Conservation (phyloP, 1,284 basidiomycete species). For the Ustilago cynodontis region DNA sequence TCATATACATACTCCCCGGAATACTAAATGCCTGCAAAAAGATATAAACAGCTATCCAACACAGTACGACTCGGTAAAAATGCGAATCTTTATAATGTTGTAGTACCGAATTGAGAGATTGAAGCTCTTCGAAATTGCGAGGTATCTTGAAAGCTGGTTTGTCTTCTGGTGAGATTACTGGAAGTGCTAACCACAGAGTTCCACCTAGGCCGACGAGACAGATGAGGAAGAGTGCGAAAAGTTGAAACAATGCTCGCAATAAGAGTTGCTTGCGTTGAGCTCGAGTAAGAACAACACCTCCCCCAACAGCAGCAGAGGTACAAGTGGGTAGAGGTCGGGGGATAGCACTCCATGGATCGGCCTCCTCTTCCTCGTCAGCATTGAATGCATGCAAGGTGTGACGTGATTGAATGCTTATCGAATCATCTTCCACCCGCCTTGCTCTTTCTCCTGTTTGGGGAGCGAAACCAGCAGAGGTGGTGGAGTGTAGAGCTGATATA, state of each 20-base stretch:
- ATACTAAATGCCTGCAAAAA: constrained; percentile 96
- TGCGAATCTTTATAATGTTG: constrained; percentile 71
- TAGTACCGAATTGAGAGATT: constrained; percentile 67
- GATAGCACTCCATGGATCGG: constrained; percentile 44
- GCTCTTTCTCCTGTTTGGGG: too few relatives aligned
- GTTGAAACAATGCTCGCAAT: constrained; percentile 38
- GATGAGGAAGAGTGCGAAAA: constrained; percentile 54
- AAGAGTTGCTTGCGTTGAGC: constrained; percentile 47
- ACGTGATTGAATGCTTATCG: constrained; percentile 41
- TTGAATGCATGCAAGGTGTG: constrained; percentile 46
- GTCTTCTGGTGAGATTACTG: constrained; percentile 53
- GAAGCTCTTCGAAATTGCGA: constrained; percentile 70
- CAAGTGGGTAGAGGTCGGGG: constrained; percentile 11
- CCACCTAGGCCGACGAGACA: constrained; percentile 49
- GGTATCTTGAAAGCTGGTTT: constrained; percentile 67
- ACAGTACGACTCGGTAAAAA: constrained; percentile 68
- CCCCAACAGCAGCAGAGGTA: not conserved
- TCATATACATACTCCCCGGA: constrained; percentile 97
- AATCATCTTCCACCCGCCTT: constrained; percentile 38
- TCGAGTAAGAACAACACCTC: not conserved
- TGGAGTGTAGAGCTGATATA: constrained; percentile 5
- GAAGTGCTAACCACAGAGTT: constrained; percentile 58
- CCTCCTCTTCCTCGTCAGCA: constrained; percentile 13
- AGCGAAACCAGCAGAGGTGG: not conserved
- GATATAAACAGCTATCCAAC: constrained; percentile 78